Base-by-base conservation (phyloP, 2,329 filamentous ascomycete species). In the Pseudogymnoascus verrucosus region DNA sequence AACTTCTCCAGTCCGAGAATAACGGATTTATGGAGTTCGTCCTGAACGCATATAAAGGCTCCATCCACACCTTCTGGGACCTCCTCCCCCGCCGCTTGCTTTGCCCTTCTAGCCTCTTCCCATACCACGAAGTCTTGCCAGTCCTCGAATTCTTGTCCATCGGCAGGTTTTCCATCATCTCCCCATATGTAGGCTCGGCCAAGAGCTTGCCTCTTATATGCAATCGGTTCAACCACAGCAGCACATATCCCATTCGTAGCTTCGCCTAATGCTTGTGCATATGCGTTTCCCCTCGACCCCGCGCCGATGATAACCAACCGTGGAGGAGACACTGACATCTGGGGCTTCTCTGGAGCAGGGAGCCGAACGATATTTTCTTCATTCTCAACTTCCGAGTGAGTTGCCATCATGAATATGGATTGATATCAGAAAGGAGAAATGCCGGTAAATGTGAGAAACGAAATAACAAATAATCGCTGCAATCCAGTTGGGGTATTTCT, bases 21-120 rank as follows among this genome's bases (percentile, higher is more conserved):
- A 59, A 93, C 91, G 63, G 92, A 88, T 60, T 86, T 86, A 75
- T 99, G 95, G 78, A 90, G 88, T 76, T 96, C 90, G 74, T 99
- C 95, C 8, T 93, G 81, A 1, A 96, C 91, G 74, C 87, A 89
- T 54, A 91, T 81, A 68, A 89, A 87, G 12, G 86, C 82, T 0
- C 83, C 81, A 71, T 85, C 81, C 1, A 84, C 72, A 0, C 76
- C 77, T 28, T 74, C 70, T 12, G 75, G 67, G 4, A 76, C 72
- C 3, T 68, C 64, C 62, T 83, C 79, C 14, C 82, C 83, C 1
- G 78, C 78, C 2, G 77, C 72, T 60, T 76, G 79, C 11, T 81
- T 79, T 37, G 78, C 76, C 10, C 91, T 82, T 28, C 91, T 83
- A 10, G 75, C 71, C 14, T 75, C 74, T 76, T 96, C 92, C 76